These are phyloP conservation scores for Leptographium radiaticola DNA, from an alignment of 2,329 filamentous ascomycete species.

Conservation along the genomic window DNA sequence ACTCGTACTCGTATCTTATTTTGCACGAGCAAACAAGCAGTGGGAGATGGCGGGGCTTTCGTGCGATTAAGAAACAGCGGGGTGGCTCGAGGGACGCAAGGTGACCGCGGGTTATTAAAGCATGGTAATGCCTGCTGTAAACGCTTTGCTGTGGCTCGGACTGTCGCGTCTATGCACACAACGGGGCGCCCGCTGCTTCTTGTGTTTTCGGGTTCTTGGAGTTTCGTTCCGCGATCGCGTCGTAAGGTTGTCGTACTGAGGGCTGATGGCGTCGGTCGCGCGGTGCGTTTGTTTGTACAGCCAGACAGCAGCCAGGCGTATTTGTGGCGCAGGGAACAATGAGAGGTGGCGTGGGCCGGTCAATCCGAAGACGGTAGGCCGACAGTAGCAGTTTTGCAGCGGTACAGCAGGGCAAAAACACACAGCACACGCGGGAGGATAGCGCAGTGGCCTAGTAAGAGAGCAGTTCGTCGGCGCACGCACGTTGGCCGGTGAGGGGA, in stretches of 20 bases:
- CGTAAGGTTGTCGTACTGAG: background rate
- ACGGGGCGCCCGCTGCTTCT: background rate
- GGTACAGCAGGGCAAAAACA: background rate
- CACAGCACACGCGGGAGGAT: background rate
- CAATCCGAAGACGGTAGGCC: background rate
- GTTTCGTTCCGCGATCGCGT: background rate
- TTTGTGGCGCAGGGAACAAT: background rate
- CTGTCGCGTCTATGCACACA: background rate
- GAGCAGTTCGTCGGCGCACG: slow-evolving; percentile 3
- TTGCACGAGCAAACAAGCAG: background rate
- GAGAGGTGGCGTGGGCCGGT: no score
- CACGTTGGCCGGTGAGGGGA: background rate
- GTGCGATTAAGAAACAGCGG: background rate
- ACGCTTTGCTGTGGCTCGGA: background rate
- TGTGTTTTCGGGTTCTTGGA: background rate
- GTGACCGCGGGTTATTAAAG: background rate
- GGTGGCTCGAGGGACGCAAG: background rate
- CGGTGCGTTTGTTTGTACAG: background rate
- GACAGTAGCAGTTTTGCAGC: background rate
- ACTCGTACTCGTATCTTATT: no score
- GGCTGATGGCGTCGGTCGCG: no score
- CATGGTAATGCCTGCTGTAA: background rate
- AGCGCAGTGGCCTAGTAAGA: background rate
- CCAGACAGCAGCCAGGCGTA: background rate
- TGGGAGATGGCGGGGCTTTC: background rate